Evolutionary conservation across 177 flowering plant genomes (phyloP).

Genomic region (Vitis hybrid): DNA sequence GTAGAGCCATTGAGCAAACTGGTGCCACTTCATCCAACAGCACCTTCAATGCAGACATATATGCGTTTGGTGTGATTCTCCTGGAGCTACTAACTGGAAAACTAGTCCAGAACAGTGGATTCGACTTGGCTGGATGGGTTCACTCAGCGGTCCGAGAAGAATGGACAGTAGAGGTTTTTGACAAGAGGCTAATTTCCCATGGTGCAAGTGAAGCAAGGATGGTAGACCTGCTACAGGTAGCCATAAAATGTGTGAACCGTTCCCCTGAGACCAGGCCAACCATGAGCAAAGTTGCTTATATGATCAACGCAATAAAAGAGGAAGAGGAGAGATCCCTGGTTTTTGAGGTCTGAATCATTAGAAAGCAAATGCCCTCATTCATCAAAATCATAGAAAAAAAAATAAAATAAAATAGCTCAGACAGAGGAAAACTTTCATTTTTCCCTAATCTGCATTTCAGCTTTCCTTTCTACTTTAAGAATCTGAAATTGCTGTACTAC

Average conservation of each 20-base stretch:
- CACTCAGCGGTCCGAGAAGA: slow-evolving; percentile 57
- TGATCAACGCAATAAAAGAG: slow-evolving; percentile 46
- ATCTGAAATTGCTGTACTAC: too few species aligned
- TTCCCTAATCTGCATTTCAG: background rate
- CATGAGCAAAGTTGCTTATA: slow-evolving; percentile 40
- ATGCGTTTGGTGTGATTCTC: slow-evolving; percentile 53
- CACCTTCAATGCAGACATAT: slow-evolving; percentile 44
- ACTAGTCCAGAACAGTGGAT: slow-evolving; percentile 41
- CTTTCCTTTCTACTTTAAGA: too few species aligned
- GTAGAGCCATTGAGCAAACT: background rate
- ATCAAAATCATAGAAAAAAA: background rate
- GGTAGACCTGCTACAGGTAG: slow-evolving; percentile 60
- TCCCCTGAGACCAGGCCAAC: slow-evolving; percentile 51
- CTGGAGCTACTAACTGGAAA: slow-evolving; percentile 73
- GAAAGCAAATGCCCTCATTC: background rate
- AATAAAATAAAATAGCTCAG: background rate
- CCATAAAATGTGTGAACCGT: slow-evolving; percentile 50
- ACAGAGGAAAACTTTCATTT: background rate
- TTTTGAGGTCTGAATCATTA: slow-evolving; percentile 7
- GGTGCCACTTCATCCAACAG: background rate
- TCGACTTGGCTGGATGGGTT: slow-evolving; percentile 59
- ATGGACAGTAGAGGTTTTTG: slow-evolving; percentile 71
- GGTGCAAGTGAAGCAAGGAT: slow-evolving; percentile 64
- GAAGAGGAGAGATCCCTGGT: slow-evolving; percentile 49
- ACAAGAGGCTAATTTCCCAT: slow-evolving; percentile 39